A percentile compares a stretch with the other conserved stretches of the same genome.
Conservation (phyloP, 225 moss, liverwort and hornwort genomes). For the Rhytidiadelphus loreus region DNA sequence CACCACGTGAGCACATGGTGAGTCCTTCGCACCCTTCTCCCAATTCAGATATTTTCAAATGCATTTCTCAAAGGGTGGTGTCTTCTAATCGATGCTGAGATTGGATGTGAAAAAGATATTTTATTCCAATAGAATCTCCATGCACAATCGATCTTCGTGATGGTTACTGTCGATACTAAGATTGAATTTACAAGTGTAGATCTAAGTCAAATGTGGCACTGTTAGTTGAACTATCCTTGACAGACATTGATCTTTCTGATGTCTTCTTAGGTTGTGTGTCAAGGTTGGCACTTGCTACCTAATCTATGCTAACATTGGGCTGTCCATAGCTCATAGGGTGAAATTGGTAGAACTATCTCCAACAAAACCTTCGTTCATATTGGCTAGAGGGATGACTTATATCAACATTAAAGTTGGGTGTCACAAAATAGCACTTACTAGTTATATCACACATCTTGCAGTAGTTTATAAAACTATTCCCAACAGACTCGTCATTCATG, state of each 20-base stretch:
- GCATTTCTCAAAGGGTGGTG: background rate
- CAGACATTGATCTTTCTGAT: background rate
- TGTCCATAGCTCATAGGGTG: background rate
- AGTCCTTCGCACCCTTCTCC: background rate
- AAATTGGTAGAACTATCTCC: background rate
- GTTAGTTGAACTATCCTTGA: too few relatives aligned
- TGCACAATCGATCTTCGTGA: background rate
- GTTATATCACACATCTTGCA: background rate
- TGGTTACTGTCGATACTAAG: background rate
- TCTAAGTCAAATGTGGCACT: background rate
- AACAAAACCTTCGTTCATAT: background rate
- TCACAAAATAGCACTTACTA: background rate
- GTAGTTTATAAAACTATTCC: too few relatives aligned
- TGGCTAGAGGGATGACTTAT: background rate
- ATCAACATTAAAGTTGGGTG: background rate
- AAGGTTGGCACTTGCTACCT: background rate
- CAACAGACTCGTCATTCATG: background rate
- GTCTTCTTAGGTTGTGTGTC: background rate
- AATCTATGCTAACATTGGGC: background rate
- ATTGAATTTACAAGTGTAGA: background rate
- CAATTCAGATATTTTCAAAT: background rate
- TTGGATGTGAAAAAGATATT: background rate
- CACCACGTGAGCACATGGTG: background rate
- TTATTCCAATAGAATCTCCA: background rate
- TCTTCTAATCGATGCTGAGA: background rate